A percentile compares a stretch with the other conserved stretches of the same genome.
phyloP scores from a whole-genome alignment of 1,139 yeast genomes.

The Zygosaccharomyces sapae region DNA sequence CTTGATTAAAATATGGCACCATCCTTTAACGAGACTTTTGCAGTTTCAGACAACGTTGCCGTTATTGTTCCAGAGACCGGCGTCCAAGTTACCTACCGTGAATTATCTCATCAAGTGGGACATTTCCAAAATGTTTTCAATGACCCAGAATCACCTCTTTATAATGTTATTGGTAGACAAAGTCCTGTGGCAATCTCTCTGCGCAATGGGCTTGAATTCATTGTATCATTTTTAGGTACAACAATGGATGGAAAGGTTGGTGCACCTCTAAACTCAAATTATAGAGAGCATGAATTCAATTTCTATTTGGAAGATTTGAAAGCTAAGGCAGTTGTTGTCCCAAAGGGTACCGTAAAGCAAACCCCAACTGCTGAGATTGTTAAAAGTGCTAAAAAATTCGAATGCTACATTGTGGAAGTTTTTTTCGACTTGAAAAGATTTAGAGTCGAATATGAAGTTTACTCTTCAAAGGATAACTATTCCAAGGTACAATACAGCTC shows the following conservation, averaged over 20 bases:
- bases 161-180: slow-evolving; percentile 34
- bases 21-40: slow-evolving; percentile 36
- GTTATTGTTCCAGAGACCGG: slow-evolving; percentile 40
- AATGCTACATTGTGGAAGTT: slow-evolving; percentile 48
- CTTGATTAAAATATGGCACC: slow-evolving; percentile 14
- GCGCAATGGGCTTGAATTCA: slow-evolving; percentile 56
- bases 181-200: slow-evolving; percentile 55
- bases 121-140: slow-evolving; percentile 43
- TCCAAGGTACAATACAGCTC: slow-evolving; percentile 34
- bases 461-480: slow-evolving; percentile 34
- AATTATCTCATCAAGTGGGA: slow-evolving; percentile 40
- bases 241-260: slow-evolving; percentile 54
- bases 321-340: slow-evolving; percentile 53
- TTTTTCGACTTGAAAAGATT: slow-evolving; percentile 41
- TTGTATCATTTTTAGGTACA: slow-evolving; percentile 50
- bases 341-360: slow-evolving; percentile 42
- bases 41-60: slow-evolving; percentile 39
- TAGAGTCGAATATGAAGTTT: slow-evolving; percentile 42
- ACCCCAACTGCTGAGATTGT: slow-evolving; percentile 42
- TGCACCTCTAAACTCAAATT: slow-evolving; percentile 62
- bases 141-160: slow-evolving; percentile 40
- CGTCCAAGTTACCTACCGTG: slow-evolving; percentile 38
- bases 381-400: slow-evolving; percentile 46
- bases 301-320: slow-evolving; percentile 57
- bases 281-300: slow-evolving; percentile 55